These are phyloP conservation scores for Gonapodya prolifera DNA, from an alignment of 192 early-diverging fungal genomes.

Conservation along the genomic window DNA sequence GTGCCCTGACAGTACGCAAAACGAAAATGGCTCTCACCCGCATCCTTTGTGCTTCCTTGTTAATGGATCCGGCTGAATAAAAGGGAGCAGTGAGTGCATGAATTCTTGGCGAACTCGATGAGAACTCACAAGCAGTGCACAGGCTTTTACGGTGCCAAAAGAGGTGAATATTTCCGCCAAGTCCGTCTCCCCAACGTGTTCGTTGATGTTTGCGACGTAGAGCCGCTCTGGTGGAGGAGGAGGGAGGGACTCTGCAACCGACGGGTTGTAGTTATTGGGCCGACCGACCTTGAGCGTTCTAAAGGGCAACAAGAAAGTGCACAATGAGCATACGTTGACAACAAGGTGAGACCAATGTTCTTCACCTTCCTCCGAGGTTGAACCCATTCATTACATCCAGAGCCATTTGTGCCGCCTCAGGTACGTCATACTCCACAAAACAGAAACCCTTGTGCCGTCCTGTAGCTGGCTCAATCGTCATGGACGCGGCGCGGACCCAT, in stretches of 20 bases:
- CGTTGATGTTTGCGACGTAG: slow-evolving; percentile 76
- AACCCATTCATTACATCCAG: slow-evolving; percentile 68
- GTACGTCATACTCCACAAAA: slow-evolving; percentile 80
- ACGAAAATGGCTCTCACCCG: slow-evolving; percentile 46
- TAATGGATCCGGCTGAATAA: slow-evolving; percentile 52
- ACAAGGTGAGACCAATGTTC: slow-evolving; percentile 6
- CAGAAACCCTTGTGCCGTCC: slow-evolving; percentile 81
- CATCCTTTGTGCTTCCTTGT: slow-evolving; percentile 64
- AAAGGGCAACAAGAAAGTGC: neutral
- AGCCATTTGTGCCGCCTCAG: slow-evolving; percentile 72
- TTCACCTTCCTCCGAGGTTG: slow-evolving; percentile 68
- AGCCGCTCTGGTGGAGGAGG: slow-evolving; percentile 50
- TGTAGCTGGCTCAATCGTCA: slow-evolving; percentile 61
- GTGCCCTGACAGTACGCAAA: slow-evolving; percentile 3
- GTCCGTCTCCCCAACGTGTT: slow-evolving; percentile 57
- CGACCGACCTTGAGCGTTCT: slow-evolving; percentile 66
- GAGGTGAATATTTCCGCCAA: slow-evolving; percentile 67
- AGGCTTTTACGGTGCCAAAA: slow-evolving; percentile 64
- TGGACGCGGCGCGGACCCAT: slow-evolving; percentile 55
- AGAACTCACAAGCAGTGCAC: slow-evolving; percentile 46
- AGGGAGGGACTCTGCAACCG: slow-evolving; percentile 45
- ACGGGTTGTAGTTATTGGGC: slow-evolving; percentile 67
- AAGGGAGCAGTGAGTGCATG: neutral
- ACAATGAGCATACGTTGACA: neutral
- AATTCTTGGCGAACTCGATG: neutral